A percentile compares a stretch with the other conserved stretches of the same genome.
These are phyloP conservation scores for Keqinozyma sinolaborantium DNA, from an alignment of 1,139 yeast genomes.

Conservation along the genomic window DNA sequence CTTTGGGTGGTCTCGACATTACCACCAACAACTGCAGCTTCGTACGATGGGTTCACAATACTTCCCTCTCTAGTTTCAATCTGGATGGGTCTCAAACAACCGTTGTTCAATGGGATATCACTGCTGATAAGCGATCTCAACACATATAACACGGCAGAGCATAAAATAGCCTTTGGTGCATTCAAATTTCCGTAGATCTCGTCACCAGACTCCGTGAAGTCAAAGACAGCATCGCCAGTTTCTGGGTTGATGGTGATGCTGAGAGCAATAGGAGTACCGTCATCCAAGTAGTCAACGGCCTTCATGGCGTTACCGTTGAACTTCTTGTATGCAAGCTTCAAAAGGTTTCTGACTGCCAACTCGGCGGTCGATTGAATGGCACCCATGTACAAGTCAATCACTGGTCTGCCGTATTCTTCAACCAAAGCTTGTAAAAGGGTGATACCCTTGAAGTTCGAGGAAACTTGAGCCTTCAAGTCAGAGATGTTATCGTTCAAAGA, in stretches of 20 bases:
- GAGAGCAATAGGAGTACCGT: slow-evolving; percentile 41
- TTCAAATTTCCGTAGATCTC: slow-evolving; percentile 44
- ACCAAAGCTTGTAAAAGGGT: slow-evolving; percentile 27
- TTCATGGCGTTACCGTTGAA: slow-evolving; percentile 32
- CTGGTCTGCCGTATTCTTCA: slow-evolving; percentile 29
- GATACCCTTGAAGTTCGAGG: slow-evolving; percentile 43
- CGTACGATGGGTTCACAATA: slow-evolving; percentile 64
- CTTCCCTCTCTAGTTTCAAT: slow-evolving; percentile 67
- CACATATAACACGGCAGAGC: slow-evolving; percentile 79
- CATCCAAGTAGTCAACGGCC: slow-evolving; percentile 41
- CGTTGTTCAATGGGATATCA: slow-evolving; percentile 82
- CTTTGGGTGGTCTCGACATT: slow-evolving; percentile 87
- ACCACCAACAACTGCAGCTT: slow-evolving; percentile 88
- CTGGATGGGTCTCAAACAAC: slow-evolving; percentile 70
- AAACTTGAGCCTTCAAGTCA: slow-evolving; percentile 43
- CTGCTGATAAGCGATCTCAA: slow-evolving; percentile 70
- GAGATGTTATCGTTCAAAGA: slow-evolving; percentile 39
- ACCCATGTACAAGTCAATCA: slow-evolving; percentile 37
- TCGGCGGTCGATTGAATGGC: slow-evolving; percentile 45
- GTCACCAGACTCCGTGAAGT: slow-evolving; percentile 40
- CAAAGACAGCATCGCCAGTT: slow-evolving; percentile 38
- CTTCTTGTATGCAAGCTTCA: slow-evolving; percentile 31
- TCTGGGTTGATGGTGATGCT: slow-evolving; percentile 29
- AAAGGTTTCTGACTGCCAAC: slow-evolving; percentile 34
- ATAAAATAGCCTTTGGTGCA: slow-evolving; percentile 63